Percentiles rank a stretch among this genome's conserved stretches.
Evolutionary conservation across 768 basidiomycete species (phyloP).

Genomic region (Pulveroboletus sp.): DNA sequence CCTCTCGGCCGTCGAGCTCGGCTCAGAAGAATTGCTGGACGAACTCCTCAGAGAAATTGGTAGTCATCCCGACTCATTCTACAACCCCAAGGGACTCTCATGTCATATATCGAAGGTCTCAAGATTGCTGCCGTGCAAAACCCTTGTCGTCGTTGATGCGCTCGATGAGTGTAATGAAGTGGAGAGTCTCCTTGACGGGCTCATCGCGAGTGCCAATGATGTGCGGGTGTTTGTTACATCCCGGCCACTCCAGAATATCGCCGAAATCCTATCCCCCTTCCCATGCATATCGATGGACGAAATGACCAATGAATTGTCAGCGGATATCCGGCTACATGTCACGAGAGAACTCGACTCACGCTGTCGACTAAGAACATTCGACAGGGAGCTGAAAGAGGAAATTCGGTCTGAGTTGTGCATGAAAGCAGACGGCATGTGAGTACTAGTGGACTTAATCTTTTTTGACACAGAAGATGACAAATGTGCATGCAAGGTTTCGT

Average conservation of each 20-base stretch:
- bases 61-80: not conserved
- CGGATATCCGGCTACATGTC: constrained; percentile 11
- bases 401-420: constrained; percentile 4
- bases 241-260: constrained; percentile 8
- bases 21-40: not conserved
- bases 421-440: constrained; percentile 23
- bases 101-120: not conserved
- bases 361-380: constrained; percentile 1
- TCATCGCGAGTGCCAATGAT: not conserved
- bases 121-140: not conserved
- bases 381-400: constrained; percentile 2
- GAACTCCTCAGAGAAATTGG: constrained; percentile 4
- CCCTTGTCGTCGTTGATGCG: constrained; percentile 17
- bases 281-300: constrained; percentile 12
- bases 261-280: not conserved
- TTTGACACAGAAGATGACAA: not conserved
- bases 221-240: constrained; percentile 7
- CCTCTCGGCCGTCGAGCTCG: not conserved
- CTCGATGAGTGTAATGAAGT: constrained; percentile 20
- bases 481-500: constrained; percentile 5
- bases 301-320: not conserved
- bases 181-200: constrained; percentile 9
- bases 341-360: constrained; percentile 10
- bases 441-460: not conserved
- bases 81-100: constrained; percentile 3